These are phyloP conservation scores for Myrica gale DNA, from an alignment of 306 rosid genomes.

Conservation along the genomic window DNA sequence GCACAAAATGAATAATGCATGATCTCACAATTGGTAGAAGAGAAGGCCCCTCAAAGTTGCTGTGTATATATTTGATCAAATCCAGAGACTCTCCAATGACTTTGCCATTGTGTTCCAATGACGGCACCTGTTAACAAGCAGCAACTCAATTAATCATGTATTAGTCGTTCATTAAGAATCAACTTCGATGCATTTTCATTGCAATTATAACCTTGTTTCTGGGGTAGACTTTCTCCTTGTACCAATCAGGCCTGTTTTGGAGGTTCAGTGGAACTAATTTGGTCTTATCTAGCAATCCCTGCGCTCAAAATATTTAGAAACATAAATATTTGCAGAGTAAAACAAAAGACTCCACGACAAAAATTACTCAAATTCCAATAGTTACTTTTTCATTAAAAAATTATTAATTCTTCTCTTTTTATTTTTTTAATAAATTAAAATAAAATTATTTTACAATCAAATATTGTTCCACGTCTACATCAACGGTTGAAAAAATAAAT, in stretches of 20 bases:
- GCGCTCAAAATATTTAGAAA: constrained; percentile 1
- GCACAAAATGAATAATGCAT: neutral
- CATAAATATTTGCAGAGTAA: neutral
- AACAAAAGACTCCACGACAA: no score
- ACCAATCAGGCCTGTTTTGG: constrained; percentile 73
- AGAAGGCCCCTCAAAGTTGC: constrained; percentile 54
- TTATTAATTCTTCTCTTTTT: no score
- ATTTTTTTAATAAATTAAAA: no score
- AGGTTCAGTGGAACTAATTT: constrained; percentile 65
- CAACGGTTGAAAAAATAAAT: no score
- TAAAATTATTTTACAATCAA: no score
- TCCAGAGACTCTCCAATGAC: constrained; percentile 86
- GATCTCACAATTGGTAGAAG: constrained; percentile 48
- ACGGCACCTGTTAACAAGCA: constrained; percentile 57
- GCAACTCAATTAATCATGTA: neutral
- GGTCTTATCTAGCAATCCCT: constrained; percentile 75
- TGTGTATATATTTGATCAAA: constrained; percentile 70
- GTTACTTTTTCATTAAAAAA: no score
- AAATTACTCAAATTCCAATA: no score
- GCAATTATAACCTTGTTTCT: constrained; percentile 47
- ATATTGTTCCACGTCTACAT: no score
- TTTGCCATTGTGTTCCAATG: constrained; percentile 87
- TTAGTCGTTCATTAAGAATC: neutral
- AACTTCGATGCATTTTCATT: neutral
- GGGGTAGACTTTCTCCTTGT: constrained; percentile 72